Evolutionary conservation across 1,284 basidiomycete species (phyloP), one percentile per base, ranked within the genome.

Genomic region (Trichosporon sp.): DNA sequence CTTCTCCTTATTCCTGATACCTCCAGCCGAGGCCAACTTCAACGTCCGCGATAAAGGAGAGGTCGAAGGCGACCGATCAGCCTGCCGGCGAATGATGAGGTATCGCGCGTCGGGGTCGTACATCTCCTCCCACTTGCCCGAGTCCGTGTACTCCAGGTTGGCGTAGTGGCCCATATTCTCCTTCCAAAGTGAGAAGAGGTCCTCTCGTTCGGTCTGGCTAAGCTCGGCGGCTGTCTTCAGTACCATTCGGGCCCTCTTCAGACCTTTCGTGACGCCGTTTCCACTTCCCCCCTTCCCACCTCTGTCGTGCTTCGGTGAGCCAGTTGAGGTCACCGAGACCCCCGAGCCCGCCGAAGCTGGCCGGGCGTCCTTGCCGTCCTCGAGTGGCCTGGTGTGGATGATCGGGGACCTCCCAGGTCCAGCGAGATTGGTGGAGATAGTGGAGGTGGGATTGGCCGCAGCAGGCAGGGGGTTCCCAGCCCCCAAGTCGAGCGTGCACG

Each of bases 71-170:
- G 51, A 19, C 35, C 35, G 26, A 6, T 51, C 48, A 19, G 4
- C 40, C 11, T 43, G 40, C 40, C 40, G 21, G 64, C 37, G 21
- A 19, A 51, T 11, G 1, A 81, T 35, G 54, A 83, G 56, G 69
- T 76, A 82, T 11, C 81, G 73, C 14, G 77, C 75, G n/a, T 74
- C 72, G 1, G 70, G 70, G 63, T 84, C 77, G 65, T 83, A 84
- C 68, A 84, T 77, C 70, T 84, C 83, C 71, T 77, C 78, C 16
- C 74, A 66, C 71, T 84, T 84, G 6, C 71, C 67, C 1, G 8
- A 5, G 43, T 75, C 71, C 0, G 71, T 70, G 54, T 78, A 76
- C n/a, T 71, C 71, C 70, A 83, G 43, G 2, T 71, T 71, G 1
- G 68, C 80, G 73, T 82, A 66, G 11, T 68, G 46, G n/a, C 67